Conservation (phyloP, 345 rosid genomes). For the Streptanthus diversifolius region DNA sequence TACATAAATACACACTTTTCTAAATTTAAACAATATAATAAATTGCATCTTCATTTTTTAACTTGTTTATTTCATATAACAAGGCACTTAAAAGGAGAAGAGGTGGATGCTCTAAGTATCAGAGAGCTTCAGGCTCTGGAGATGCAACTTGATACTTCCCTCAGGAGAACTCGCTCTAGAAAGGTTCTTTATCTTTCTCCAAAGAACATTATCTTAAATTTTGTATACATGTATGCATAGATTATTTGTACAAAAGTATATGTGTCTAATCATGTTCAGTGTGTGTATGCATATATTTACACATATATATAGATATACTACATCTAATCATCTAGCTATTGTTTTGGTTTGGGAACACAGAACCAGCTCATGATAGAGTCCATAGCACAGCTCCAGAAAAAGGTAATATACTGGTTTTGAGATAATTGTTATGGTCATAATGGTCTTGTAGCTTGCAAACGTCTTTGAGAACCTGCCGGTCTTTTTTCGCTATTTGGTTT, state of each 20-base stretch:
- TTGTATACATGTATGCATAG: neutral
- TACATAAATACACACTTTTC: neutral
- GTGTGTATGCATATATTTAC: neutral
- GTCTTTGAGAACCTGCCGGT: neutral
- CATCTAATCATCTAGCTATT: constrained; percentile 16
- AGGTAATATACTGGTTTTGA: constrained; percentile 39
- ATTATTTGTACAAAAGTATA: neutral
- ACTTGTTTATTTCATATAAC: neutral
- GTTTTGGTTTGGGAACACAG: constrained; percentile 45
- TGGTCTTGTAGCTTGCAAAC: neutral
- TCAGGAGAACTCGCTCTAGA: constrained; percentile 67
- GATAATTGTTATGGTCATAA: neutral
- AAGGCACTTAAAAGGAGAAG: constrained; percentile 69
- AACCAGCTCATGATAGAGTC: constrained; percentile 60
- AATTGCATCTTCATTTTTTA: neutral
- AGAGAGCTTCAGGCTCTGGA: constrained; percentile 77
- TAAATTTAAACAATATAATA: neutral
- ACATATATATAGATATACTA: neutral
- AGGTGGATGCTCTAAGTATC: constrained; percentile 52
- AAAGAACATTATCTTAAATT: neutral
- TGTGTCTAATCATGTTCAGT: neutral
- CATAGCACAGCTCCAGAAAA: constrained; percentile 59
- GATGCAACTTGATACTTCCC: constrained; percentile 74
- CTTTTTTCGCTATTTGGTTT: neutral
- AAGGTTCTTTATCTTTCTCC: constrained; percentile 43